Conservation (phyloP, 2,329 filamentous ascomycete species). For the Ophiostoma novo-ulmi region DNA sequence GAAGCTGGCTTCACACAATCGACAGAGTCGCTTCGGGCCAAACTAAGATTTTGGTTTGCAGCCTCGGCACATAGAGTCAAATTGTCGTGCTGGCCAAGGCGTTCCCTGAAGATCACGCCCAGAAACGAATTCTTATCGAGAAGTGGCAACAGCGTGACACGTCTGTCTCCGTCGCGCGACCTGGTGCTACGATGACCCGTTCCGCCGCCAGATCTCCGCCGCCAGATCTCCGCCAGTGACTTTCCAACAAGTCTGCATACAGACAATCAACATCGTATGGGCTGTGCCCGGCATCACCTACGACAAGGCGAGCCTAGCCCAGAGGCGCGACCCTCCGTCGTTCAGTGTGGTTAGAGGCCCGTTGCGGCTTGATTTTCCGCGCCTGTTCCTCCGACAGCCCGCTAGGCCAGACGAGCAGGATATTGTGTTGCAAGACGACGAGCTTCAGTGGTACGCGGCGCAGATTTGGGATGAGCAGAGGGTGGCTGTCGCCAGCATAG, state of each 20-base stretch:
- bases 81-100: background rate
- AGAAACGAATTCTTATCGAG: background rate
- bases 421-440: background rate
- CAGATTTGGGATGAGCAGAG: background rate
- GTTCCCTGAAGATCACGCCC: background rate
- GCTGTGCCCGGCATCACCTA: background rate
- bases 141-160: background rate
- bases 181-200: background rate
- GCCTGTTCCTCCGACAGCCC: background rate
- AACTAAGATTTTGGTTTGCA: background rate
- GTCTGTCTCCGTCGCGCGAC: background rate
- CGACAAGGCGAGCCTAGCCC: background rate
- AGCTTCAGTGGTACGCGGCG: background rate
- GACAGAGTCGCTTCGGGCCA: background rate
- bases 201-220: background rate
- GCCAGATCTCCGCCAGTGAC: background rate
- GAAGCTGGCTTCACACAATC: background rate
- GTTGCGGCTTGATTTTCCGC: background rate
- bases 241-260: background rate
- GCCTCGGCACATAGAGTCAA: background rate
- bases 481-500: no score
- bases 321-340: background rate
- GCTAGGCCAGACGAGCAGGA: background rate
- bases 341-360: background rate
- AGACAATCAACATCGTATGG: background rate